These are phyloP conservation scores for Bondarzewia mesenterica DNA, from an alignment of 1,284 basidiomycete species.

Conservation along the genomic window DNA sequence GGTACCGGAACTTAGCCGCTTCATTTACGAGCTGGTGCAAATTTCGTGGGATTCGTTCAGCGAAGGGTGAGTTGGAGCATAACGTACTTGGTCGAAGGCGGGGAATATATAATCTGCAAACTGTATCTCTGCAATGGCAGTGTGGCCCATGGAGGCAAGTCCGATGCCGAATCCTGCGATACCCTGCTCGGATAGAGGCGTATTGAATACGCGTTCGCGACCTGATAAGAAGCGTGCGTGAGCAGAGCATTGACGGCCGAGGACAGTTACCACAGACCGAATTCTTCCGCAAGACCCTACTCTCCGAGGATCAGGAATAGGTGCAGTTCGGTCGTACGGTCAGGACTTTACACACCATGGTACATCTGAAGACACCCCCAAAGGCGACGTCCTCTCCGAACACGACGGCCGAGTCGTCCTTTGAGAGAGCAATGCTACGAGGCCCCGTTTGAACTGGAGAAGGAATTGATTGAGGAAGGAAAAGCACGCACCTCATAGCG, in stretches of 20 bases:
- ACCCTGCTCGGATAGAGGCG: conserved; percentile 88
- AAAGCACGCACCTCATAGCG: conserved; percentile 58
- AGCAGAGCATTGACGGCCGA: not conserved
- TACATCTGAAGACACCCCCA: conserved; percentile 88
- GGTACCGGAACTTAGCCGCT: conserved; percentile 89
- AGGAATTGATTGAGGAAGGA: conserved; percentile 7
- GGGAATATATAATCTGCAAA: conserved; percentile 86
- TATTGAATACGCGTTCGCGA: conserved; percentile 91
- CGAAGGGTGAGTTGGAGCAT: conserved; percentile 25
- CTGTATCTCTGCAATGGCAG: conserved; percentile 92
- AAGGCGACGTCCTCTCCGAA: conserved; percentile 95
- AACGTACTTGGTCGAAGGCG: conserved; percentile 80
- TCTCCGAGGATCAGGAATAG: not conserved
- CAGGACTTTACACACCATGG: conserved; percentile 45
- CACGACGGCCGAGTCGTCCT: conserved; percentile 81
- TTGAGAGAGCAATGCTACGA: conserved; percentile 67
- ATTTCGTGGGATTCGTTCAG: conserved; percentile 84
- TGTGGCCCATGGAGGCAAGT: conserved; percentile 87
- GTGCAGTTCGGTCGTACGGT: not conserved
- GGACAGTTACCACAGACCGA: conserved; percentile 42
- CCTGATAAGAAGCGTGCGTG: conserved; percentile 35
- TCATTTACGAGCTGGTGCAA: conserved; percentile 96
- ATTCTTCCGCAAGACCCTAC: conserved; percentile 88
- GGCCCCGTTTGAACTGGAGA: not conserved
- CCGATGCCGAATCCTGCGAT: conserved; percentile 95